phyloP scores from a whole-genome alignment of 2,329 filamentous ascomycete genomes.

The Fusarium sambucinum region DNA sequence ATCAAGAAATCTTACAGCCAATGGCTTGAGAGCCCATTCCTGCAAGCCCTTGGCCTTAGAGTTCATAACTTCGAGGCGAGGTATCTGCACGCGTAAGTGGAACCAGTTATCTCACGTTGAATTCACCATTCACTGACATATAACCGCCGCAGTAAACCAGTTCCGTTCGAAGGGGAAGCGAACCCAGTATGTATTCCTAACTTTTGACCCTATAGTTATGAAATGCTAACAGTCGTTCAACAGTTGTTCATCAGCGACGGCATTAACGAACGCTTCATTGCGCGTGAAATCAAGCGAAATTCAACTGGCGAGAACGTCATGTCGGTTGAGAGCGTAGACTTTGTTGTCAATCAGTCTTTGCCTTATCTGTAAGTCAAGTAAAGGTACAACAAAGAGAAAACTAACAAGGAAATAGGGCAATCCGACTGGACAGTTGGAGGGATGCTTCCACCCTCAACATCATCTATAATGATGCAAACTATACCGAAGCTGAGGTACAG shows the following conservation, averaged over 20 bases:
- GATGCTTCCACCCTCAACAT: neutral
- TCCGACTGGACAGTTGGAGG: neutral
- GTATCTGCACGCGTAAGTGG: neutral
- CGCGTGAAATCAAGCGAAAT: neutral
- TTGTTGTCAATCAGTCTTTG: neutral
- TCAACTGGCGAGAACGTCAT: neutral
- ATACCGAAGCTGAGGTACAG: neutral
- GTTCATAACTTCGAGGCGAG: neutral
- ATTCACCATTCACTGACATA: neutral
- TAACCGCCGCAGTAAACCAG: neutral
- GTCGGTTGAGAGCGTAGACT: neutral
- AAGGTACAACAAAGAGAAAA: rapidly evolving
- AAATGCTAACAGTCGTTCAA: neutral
- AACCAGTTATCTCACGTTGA: neutral
- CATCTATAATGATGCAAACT: constrained; percentile 2
- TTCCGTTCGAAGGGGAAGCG: neutral
- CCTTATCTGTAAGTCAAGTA: neutral
- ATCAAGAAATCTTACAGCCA: neutral
- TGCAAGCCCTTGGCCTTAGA: neutral
- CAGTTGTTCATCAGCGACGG: neutral
- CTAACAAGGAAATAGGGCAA: neutral
- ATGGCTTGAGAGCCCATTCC: neutral
- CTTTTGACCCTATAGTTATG: neutral
- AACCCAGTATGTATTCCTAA: neutral
- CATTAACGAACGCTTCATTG: neutral